phyloP scores from a whole-genome alignment of 2,329 filamentous ascomycete genomes.

The Colletotrichum sp. region DNA sequence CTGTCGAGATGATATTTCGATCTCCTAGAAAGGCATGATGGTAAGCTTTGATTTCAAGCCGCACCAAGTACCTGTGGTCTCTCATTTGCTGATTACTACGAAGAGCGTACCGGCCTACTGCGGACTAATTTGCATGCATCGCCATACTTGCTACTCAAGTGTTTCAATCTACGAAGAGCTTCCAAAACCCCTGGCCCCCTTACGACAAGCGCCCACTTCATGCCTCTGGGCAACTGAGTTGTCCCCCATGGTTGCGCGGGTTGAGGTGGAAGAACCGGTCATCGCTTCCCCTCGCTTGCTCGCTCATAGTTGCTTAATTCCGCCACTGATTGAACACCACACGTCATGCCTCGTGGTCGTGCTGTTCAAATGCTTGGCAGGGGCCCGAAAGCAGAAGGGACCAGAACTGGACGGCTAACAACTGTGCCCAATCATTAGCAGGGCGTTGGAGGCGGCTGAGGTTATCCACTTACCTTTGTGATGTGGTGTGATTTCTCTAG shows the following conservation, averaged over 20 bases:
- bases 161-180: not conserved
- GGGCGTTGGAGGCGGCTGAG: not conserved
- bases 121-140: not conserved
- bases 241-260: not conserved
- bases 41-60: not conserved
- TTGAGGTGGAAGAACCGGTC: not conserved
- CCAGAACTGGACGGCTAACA: not conserved
- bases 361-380: not conserved
- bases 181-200: not conserved
- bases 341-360: not conserved
- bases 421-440: not conserved
- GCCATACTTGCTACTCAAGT: not conserved
- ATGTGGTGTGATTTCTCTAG: not conserved
- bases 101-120: not conserved
- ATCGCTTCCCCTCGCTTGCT: not conserved
- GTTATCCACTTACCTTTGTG: not conserved
- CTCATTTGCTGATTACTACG: not conserved
- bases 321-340: not conserved
- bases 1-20: not conserved
- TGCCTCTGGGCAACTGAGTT: not conserved
- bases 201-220: not conserved
- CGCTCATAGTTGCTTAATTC: not conserved
- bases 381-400: not conserved
- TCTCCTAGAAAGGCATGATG: not conserved
- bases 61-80: not conserved